These are phyloP conservation scores for Pharus latifolius DNA, from an alignment of 176 grass and related monocot genomes.

Conservation along the genomic window DNA sequence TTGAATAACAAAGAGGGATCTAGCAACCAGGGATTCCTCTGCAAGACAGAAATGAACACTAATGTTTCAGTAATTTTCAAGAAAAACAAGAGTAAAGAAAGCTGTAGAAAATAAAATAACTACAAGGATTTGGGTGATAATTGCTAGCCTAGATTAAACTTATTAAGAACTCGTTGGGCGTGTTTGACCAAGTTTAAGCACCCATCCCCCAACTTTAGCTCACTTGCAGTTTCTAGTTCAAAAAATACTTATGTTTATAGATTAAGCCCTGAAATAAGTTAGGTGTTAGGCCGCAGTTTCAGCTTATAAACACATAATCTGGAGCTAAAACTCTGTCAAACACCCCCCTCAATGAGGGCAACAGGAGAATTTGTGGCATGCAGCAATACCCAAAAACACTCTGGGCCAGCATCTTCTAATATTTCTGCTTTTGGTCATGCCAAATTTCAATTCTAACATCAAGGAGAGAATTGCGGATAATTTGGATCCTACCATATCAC, in stretches of 20 bases:
- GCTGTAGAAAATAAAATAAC: neutral
- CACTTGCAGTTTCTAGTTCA: too few species aligned
- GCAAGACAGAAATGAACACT: slow-evolving; percentile 27
- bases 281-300: too few species aligned
- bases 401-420: neutral
- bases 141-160: too few species aligned
- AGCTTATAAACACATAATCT: too few species aligned
- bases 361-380: neutral
- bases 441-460: neutral
- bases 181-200: too few species aligned
- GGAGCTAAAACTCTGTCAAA: too few species aligned
- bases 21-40: slow-evolving; percentile 42
- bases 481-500: neutral
- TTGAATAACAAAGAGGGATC: slow-evolving; percentile 64
- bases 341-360: neutral
- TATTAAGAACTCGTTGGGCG: too few species aligned
- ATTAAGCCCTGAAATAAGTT: too few species aligned
- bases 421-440: neutral
- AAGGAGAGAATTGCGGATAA: neutral
- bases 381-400: neutral
- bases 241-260: too few species aligned
- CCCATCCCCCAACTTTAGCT: too few species aligned
- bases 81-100: neutral
- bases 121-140: too few species aligned
- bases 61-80: neutral